These are phyloP conservation scores for Trichophyton schoenleinii DNA, from an alignment of 2,329 filamentous ascomycete species.

Conservation along the genomic window DNA sequence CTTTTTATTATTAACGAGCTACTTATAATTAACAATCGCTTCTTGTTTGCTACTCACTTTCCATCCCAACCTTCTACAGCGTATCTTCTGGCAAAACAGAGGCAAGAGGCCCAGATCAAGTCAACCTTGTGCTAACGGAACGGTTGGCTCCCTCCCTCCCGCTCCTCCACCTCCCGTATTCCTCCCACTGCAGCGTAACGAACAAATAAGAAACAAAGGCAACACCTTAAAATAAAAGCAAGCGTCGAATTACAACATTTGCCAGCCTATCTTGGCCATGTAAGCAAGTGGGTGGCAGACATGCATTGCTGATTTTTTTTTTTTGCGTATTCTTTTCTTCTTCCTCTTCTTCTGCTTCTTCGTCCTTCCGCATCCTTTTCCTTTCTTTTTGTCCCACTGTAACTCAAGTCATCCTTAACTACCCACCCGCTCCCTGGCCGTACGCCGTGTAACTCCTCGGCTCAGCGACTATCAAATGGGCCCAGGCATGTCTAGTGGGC, in stretches of 20 bases:
- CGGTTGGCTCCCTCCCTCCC: not conserved
- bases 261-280: not conserved
- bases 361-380: not conserved
- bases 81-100: not conserved
- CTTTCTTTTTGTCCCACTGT: too few species aligned
- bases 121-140: conserved; percentile 1
- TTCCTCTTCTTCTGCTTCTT: not conserved
- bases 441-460: not conserved
- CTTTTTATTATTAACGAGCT: not conserved
- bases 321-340: not conserved
- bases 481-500: not conserved
- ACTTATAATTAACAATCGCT: not conserved
- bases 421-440: not conserved
- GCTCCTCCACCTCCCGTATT: not conserved
- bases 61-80: not conserved
- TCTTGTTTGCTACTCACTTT: not conserved
- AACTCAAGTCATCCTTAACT: not conserved
- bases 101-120: not conserved
- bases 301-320: not conserved
- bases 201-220: too few species aligned
- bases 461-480: not conserved
- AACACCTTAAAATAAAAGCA: not conserved
- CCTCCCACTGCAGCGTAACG: not conserved
- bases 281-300: not conserved
- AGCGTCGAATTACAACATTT: not conserved